Percentiles rank a stretch among this genome's conserved stretches.
Evolutionary conservation across 768 basidiomycete species (phyloP).

Genomic region (Amanita thiersii): DNA sequence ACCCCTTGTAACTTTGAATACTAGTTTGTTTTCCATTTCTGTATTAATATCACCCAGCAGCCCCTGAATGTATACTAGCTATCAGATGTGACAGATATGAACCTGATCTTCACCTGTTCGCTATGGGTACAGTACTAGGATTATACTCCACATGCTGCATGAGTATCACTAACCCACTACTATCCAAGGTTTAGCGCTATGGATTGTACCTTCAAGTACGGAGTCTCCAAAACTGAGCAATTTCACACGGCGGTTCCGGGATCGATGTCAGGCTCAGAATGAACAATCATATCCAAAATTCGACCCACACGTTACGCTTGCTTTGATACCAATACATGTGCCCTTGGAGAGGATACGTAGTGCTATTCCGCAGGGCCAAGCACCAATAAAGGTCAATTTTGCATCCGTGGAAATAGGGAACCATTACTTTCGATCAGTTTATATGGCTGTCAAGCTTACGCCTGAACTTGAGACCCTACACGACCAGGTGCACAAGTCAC

Average conservation of each 20-base stretch:
- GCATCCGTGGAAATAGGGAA: slow-evolving; percentile 45
- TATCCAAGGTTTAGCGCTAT: slow-evolving; percentile 47
- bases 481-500: slow-evolving; percentile 29
- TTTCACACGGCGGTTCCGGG: slow-evolving; percentile 33
- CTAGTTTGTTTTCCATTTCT: no score
- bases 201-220: slow-evolving; percentile 55
- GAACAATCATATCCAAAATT: slow-evolving; percentile 47
- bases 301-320: slow-evolving; percentile 68
- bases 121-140: slow-evolving; percentile 1
- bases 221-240: slow-evolving; percentile 35
- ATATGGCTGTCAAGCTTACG: slow-evolving; percentile 40
- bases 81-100: no score
- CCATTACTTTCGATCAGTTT: slow-evolving; percentile 68
- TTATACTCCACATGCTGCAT: not conserved
- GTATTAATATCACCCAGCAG: no score
- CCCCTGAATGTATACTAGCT: no score
- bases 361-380: slow-evolving; percentile 27
- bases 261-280: slow-evolving; percentile 16
- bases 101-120: no score
- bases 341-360: slow-evolving; percentile 26
- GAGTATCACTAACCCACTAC: not conserved
- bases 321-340: slow-evolving; percentile 25
- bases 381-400: slow-evolving; percentile 37
- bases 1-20: no score
- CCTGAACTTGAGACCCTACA: slow-evolving; percentile 42